Evolutionary conservation across 257 asterid species (phyloP), one percentile per base, ranked within the genome.

Genomic region (Scutellaria minor): DNA sequence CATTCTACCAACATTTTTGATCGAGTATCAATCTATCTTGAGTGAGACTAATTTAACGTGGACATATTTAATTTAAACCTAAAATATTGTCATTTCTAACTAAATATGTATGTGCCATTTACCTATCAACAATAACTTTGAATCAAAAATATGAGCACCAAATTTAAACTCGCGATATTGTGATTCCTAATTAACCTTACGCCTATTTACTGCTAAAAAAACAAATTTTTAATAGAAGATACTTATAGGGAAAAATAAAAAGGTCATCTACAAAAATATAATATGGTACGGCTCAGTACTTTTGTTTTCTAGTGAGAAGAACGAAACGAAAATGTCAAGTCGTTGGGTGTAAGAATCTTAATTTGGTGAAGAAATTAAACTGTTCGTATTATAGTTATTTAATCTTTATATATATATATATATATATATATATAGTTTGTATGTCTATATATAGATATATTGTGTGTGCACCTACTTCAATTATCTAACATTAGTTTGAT

Each of bases 201-300:
- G 0, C 18, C 0, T 18, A 18, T 18, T 18, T 18, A 18, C 18
- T 18, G 18, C 18, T n/a, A n/a, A n/a, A 18, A 18, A 18, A 18
- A 18, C 18, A 18, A 18, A 18, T 18, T 24, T 0, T 24, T 24
- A 24, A 24, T 24, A 24, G 59, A 66, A 45, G n/a, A 18, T 41
- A 6, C 27, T 1, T 0, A 42, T 0, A 9, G 13, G 2, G 14
- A 2, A 4, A 22, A 14, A 2, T 44, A 14, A 41, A 62, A 57
- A 57, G 58, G 59, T 13, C 46, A 68, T 70, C 13, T 61, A 37
- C 54, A 64, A 52, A 7, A 24, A 7, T 72, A 48, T 31, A 18
- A 72, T 66, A 68, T 78, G 72, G 81, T 78, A 72, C 81, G 79
- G 77, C 24, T 22, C 47, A 14, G 73, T 82, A 66, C 78, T 15